Evolutionary conservation across 1,139 yeast species (phyloP).

Genomic region (Candida dubliniensis): DNA sequence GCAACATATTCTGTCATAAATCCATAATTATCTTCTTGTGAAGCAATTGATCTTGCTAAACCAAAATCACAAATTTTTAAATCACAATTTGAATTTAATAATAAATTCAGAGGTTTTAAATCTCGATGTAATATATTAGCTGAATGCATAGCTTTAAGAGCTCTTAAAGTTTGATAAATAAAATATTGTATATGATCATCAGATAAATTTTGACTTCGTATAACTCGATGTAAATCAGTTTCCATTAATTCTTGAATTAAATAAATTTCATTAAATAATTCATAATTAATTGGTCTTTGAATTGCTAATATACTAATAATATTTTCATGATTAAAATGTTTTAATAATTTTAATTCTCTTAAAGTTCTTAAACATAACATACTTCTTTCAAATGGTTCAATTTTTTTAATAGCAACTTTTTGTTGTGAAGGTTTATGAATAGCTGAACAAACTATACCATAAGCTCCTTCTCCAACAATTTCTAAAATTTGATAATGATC

Average conservation of each 20-base stretch:
- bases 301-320: slow-evolving; percentile 40
- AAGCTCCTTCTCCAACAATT: slow-evolving; percentile 48
- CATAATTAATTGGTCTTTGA: slow-evolving; percentile 35
- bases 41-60: slow-evolving; percentile 40
- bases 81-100: slow-evolving; percentile 37
- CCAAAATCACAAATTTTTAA: slow-evolving; percentile 59
- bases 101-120: slow-evolving; percentile 39
- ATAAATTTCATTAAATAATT: slow-evolving; percentile 61
- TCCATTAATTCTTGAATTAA: slow-evolving; percentile 73
- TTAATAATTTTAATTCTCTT: slow-evolving; percentile 40
- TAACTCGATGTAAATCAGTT: slow-evolving; percentile 62
- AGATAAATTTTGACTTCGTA: slow-evolving; percentile 50
- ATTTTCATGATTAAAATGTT: slow-evolving; percentile 41
- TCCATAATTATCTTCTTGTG: slow-evolving; percentile 36
- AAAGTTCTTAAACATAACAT: slow-evolving; percentile 41
- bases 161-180: slow-evolving; percentile 62
- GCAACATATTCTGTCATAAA: slow-evolving; percentile 74
- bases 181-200: slow-evolving; percentile 73
- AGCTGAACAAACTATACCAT: slow-evolving; percentile 46
- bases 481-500: slow-evolving; percentile 40
- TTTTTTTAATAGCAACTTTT: slow-evolving; percentile 44
- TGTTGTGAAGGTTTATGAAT: slow-evolving; percentile 38
- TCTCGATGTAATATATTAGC: slow-evolving; percentile 49
- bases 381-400: slow-evolving; percentile 40
- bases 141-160: slow-evolving; percentile 61